Base-by-base conservation (phyloP, 2,329 filamentous ascomycete species). In the Calonectria hawksworthii region DNA sequence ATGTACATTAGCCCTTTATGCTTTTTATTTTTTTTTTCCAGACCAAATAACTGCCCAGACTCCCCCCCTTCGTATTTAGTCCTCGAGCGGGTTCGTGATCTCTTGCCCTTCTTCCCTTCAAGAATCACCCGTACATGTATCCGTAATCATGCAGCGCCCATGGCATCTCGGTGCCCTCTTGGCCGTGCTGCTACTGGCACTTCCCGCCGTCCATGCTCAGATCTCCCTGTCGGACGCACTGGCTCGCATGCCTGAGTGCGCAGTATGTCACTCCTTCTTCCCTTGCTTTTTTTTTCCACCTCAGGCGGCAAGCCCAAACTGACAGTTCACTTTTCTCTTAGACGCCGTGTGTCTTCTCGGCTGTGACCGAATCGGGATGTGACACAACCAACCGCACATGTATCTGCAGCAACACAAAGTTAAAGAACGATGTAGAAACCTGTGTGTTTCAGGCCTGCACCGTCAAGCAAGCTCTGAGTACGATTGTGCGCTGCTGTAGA, bases 401-500 rank as follows among this genome's bases (percentile, higher is more conserved):
- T 30, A 56, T 70, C 18, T 70, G 68, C n/a, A 36, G n/a, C 18
- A 56, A 70, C 26, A 26, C 41, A 14, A 28, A 18, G n/a, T 52
- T 70, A 16, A 61, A 70, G 59, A 23, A 26, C 21, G 47, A 70
- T 10, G 68, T 70, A 10, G 76, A 81, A n/a, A 61, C 41, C 9
- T 86, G 84, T 52, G 78, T 85, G 21, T 36, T 70, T 21, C 64
- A 68, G 36, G 77, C 38, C 13, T 86, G 84, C 66, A 84, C 78
- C 2, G 70, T 83, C 44, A 80, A 79, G 23, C 78, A 86, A 14
- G 75, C 79, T 7, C 73, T 86, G 9, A 65, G 84, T 85, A 76
- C 52, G 82, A 41, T 78, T 3, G 23, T 2, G 41, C 10, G 26
- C 11, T 34, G 11, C 66, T 54, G 14, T 21, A 38, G 9, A 6